These are phyloP conservation scores for Pseudozyma thailandica DNA, from an alignment of 1,284 basidiomycete genomes.

Conservation along the genomic window DNA sequence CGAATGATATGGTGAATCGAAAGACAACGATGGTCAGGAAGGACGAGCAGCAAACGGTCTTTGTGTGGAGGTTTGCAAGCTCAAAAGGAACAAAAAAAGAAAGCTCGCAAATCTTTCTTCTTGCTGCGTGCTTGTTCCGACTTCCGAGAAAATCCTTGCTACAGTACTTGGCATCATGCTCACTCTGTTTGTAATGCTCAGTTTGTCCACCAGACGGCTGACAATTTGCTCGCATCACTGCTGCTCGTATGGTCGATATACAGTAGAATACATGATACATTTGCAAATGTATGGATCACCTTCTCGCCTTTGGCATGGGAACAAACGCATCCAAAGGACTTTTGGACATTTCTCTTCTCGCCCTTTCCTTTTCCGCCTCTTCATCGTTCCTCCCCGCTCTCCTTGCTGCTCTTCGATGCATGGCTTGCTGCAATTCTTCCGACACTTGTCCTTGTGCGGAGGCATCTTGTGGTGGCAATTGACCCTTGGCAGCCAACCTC, in stretches of 20 bases:
- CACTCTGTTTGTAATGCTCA: too few species aligned
- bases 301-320: slow-evolving; percentile 28
- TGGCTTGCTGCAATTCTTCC: slow-evolving; percentile 21
- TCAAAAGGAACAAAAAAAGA: too few species aligned
- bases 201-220: too few species aligned
- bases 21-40: neutral
- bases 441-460: neutral
- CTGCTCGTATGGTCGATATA: too few species aligned
- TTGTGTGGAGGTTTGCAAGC: too few species aligned
- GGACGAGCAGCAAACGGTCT: neutral
- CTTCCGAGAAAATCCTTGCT: neutral
- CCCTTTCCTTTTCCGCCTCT: slow-evolving; percentile 23
- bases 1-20: neutral
- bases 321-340: slow-evolving; percentile 49
- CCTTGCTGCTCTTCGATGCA: slow-evolving; percentile 25
- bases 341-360: slow-evolving; percentile 42
- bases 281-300: too few species aligned
- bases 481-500: slow-evolving; percentile 32
- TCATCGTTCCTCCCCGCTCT: slow-evolving; percentile 18
- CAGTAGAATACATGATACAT: too few species aligned
- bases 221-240: too few species aligned
- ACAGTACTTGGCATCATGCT: too few species aligned
- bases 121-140: neutral
- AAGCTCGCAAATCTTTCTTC: neutral
- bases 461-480: slow-evolving; percentile 1